Base-by-base conservation (phyloP, 176 grass and related monocot species). In the Oryza brachyantha region DNA sequence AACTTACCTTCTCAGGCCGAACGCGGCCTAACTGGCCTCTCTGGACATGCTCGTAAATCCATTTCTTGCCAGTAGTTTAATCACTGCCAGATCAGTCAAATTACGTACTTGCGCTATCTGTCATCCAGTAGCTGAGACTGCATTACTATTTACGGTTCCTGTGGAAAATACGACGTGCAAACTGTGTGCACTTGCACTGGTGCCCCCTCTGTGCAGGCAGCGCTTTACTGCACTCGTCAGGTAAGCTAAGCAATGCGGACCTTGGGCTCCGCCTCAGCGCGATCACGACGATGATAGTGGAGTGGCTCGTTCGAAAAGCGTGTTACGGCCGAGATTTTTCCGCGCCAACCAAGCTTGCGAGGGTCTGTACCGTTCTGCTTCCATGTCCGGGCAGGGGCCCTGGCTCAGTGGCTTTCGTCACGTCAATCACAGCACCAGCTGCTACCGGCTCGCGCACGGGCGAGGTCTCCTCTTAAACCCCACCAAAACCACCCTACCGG, bases 341-440 rank as follows among this genome's bases (percentile, higher is more conserved):
- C 17, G 45, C 70, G 71, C 71, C 42, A 57, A 4, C 37, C 63
- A 5, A 10, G 14, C 27, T 68, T 29, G 22, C 52, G 21, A 24
- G 19, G 62, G 19, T 36, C 29, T 17, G 27, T 62, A 1, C 19
- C 22, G 21, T 24, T 26, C 43, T 46, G 34, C 37, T 14, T 69
- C 4, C 41, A 29, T 10, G 21, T 48, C 19, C 55, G 24, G 52
- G 43, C 4, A 46, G 48, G 48, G 48, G 48, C 48, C 48, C 46
- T 52, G 48, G 5, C 48, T 52, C 6, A 52, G 6, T 65, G 42
- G 19, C 29, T 29, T 2, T 65, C 59, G 79, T 83, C 86, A 31
- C 75, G 78, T 89, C 87, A 81, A 77, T 89, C 78, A 59, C 29
- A 57, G 34, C 74, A 32, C 42, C 32, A 0, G 13, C n/a, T 57